A percentile compares a stretch with the other conserved stretches of the same genome.
Conservation (phyloP, 345 rosid genomes). For the Aquilaria yunnanensis region DNA sequence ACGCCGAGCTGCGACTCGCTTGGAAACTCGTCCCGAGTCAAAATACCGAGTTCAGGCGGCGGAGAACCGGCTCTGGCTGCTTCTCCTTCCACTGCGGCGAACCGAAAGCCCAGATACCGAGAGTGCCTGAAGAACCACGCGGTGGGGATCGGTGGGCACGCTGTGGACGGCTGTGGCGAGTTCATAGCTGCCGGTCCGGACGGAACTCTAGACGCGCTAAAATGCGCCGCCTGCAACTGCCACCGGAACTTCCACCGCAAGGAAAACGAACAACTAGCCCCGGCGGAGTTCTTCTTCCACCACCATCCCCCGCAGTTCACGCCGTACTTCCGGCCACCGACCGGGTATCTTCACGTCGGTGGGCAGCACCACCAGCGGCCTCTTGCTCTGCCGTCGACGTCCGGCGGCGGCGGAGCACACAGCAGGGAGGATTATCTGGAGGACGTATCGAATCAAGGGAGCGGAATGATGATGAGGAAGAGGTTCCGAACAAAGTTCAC, state of each 20-base stretch:
- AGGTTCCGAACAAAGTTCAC: constrained; percentile 67
- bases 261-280: constrained; percentile 21
- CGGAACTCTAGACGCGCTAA: constrained; percentile 69
- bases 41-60: constrained; percentile 22
- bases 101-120: constrained; percentile 38
- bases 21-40: constrained; percentile 23
- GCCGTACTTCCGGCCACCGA: constrained; percentile 51
- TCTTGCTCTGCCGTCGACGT: constrained; percentile 38
- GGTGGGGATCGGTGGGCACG: constrained; percentile 74
- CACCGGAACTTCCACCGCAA: constrained; percentile 88
- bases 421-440: constrained; percentile 44
- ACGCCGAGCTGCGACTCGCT: constrained; percentile 37
- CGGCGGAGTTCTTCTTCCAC: constrained; percentile 23
- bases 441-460: constrained; percentile 36
- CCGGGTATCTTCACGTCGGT: constrained; percentile 40
- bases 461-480: constrained; percentile 37
- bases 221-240: constrained; percentile 81
- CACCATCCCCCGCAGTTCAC: constrained; percentile 40
- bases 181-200: constrained; percentile 72
- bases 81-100: background rate
- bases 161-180: constrained; percentile 79
- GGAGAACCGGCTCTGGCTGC: background rate
- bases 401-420: constrained; percentile 33
- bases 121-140: constrained; percentile 84
- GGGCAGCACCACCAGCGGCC: constrained; percentile 31